Base-by-base conservation (phyloP, 495 filamentous ascomycete genomes). In the Jackrogersella multiformis region DNA sequence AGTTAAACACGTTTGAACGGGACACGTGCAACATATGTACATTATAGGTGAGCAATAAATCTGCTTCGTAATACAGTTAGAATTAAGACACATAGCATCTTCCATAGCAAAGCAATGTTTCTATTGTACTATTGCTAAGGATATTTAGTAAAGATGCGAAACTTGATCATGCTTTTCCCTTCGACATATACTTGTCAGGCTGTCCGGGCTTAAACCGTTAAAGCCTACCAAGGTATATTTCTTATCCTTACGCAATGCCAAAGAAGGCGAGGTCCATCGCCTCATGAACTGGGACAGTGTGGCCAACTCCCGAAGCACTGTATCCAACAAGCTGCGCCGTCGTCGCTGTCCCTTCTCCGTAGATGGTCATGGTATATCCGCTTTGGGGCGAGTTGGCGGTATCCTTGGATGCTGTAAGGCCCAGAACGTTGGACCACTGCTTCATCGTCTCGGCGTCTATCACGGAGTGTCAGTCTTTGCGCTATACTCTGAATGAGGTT, bases 321-420 rank as follows among this genome's bases (percentile, higher is more conserved):
- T 81, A 80, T 0, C 82, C 84, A 38, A 80, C 76, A 41, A 80
- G 74, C 72, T 83, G 73, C 0, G 77, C 77, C 1, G 77, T 78
- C 6, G 70, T 74, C n/a, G 73, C 60, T 8, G 76, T 73, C 38
- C 77, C 79, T 13, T 82, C 77, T 4, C 86, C 86, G 70, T 85
- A 88, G 59, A 81, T 79, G 36, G 78, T 82, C 69, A 82, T 72
- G 1, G 85, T 84, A 74, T 86, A 89, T 4, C 82, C 82, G 56
- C 69, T 73, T 66, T 82, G 73, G 0, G 82, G 82, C 3, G 74
- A 75, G 68, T 84, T 79, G 26, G 70, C 36, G 36, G 74, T 70
- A 54, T 77, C 79, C 56, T 63, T 70, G 5, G 72, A 68, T 6
- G 79, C 77, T 0, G 76, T 77, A 15, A 80, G 72, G 1, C 74